These are phyloP conservation scores for Exophiala xenobiotica DNA, from an alignment of 2,329 filamentous ascomycete species.

Conservation along the genomic window DNA sequence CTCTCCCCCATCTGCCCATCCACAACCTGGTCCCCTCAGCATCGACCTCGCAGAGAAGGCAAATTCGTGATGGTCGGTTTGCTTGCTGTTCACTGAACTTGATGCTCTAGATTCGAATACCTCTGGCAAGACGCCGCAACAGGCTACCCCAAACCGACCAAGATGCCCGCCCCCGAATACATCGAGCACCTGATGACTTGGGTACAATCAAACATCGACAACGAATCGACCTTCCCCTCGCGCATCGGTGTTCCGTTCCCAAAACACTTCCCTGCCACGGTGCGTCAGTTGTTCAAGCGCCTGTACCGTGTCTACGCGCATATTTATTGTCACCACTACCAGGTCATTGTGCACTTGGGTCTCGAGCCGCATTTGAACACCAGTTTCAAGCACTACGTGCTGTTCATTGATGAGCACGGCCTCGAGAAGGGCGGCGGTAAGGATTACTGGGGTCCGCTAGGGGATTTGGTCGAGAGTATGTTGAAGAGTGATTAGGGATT, in stretches of 20 bases:
- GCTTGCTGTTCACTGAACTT: too few relatives aligned
- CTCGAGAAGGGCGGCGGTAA: conserved; percentile 74
- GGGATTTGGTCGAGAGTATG: conserved; percentile 97
- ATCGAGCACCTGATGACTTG: conserved; percentile 97
- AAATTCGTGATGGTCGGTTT: too few relatives aligned
- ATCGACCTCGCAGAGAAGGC: too few relatives aligned
- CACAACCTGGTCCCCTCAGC: too few relatives aligned
- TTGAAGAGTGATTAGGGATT: conserved; percentile 72
- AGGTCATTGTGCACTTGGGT: conserved; percentile 89
- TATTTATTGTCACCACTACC: conserved; percentile 99
- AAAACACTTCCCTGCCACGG: conserved; percentile 81
- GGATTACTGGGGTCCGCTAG: conserved; percentile 95
- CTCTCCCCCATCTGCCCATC: too few relatives aligned
- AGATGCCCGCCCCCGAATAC: conserved; percentile 96
- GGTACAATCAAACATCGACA: conserved; percentile 94
- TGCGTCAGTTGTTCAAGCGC: conserved; percentile 97
- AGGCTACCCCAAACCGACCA: conserved; percentile 85
- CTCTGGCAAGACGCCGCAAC: conserved; percentile 96
- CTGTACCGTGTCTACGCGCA: conserved; percentile 98
- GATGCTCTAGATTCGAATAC: conserved; percentile 81
- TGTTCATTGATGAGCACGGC: conserved; percentile 96
- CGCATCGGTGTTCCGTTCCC: conserved; percentile 93
- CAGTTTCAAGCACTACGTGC: conserved; percentile 98
- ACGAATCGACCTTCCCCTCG: conserved; percentile 91
- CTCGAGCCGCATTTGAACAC: conserved; percentile 97